Evolutionary conservation across 495 filamentous ascomycete genomes (phyloP), one percentile per base, ranked within the genome.

Genomic region (Xanthoparmelia taractica): DNA sequence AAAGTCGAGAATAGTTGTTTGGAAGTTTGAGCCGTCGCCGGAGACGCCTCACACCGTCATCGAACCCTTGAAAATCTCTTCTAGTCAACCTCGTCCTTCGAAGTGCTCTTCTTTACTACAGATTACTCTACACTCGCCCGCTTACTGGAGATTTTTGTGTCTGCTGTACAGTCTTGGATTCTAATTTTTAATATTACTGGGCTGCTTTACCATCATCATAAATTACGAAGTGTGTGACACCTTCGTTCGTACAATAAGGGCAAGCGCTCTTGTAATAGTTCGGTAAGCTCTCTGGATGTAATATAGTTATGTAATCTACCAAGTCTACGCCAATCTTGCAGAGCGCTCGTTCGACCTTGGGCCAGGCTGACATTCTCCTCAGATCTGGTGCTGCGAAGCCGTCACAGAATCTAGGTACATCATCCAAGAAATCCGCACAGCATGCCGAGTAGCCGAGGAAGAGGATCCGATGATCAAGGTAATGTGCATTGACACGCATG

Each of bases 361-460:
- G 5, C 50, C 29, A 33, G 29, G 20, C 50, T 54, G 50, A 20
- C 17, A 54, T 33, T 54, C 8, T 31, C 8, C 17, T 15, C 34
- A 63, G 37, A 4, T 41, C 33, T 31, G 47, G 23, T n/a, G n/a
- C n/a, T n/a, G n/a, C n/a, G n/a, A 36, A 41, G 43, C 37, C 33
- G 31, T 52, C 13, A 20, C 31, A 52, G 27, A 63, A 12, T 25
- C 8, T 38, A 65, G 63, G 63, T 65, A 60, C 38, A 45, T 61
- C 31, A 15, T 33, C 63, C 64, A 41, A 38, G 50, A 40, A 45
- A 57, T 38, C 59, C 64, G 63, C 45, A 18, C 62, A 65, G 52
- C 31, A 67, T 67, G 62, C 64, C 43, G 66, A 65, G 62, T 67
- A 67, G 58, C 66, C 56, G 37, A 31, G 58, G 57, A 59, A 59